Percentiles rank a stretch among this genome's conserved stretches.
These are phyloP conservation scores for Eucalyptus sp. DNA, from an alignment of 345 rosid genomes.

Conservation along the genomic window DNA sequence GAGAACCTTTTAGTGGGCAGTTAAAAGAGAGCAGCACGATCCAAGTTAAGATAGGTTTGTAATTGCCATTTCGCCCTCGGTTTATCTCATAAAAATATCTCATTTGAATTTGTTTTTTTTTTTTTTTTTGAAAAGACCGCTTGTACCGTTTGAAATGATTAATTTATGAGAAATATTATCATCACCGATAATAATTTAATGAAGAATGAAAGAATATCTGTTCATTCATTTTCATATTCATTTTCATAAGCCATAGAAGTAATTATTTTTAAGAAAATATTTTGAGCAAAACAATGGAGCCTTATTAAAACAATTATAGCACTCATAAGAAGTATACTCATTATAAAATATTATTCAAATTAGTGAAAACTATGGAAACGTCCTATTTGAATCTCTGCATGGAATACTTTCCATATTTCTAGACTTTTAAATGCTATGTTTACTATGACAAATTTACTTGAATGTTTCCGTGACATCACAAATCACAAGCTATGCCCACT, in stretches of 20 bases:
- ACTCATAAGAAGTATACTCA: background rate
- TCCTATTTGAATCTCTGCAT: background rate
- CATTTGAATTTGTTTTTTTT: too few relatives aligned
- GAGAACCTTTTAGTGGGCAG: background rate
- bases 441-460: too few relatives aligned
- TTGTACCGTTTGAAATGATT: too few relatives aligned
- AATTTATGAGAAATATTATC: background rate
- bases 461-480: too few relatives aligned
- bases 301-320: background rate
- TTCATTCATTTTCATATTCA: too few relatives aligned
- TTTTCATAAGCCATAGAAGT: background rate
- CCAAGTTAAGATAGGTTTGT: background rate
- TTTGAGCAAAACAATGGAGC: too few relatives aligned
- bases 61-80: background rate
- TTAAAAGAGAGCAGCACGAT: background rate
- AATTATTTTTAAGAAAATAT: too few relatives aligned
- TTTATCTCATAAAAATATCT: background rate
- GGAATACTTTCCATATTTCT: background rate
- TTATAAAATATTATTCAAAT: background rate
- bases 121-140: background rate
- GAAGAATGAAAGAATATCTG: background rate
- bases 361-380: background rate
- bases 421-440: accelerated
- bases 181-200: too few relatives aligned
- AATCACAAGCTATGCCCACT: too few relatives aligned